phyloP scores from a whole-genome alignment of 2,329 filamentous ascomycete genomes.

The Huntiella omanensis region DNA sequence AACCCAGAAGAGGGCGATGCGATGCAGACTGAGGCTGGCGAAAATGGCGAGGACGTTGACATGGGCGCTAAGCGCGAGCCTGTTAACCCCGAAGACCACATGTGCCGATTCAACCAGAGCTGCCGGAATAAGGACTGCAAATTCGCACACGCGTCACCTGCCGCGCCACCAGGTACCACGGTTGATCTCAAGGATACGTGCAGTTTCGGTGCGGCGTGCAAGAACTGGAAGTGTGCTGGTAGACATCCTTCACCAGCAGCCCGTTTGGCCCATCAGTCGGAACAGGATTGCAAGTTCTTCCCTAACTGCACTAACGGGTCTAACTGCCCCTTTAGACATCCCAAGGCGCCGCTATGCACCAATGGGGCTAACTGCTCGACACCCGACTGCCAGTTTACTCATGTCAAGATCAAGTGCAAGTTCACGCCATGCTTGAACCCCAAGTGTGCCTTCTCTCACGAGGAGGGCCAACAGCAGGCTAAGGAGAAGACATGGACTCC shows the following conservation, averaged over 20 bases:
- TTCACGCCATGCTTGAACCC: conserved; percentile 84
- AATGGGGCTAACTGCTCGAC: conserved; percentile 79
- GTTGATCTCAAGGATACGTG: conserved; percentile 70
- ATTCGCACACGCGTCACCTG: conserved; percentile 87
- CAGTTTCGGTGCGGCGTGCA: conserved; percentile 76
- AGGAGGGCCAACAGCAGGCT: conserved; percentile 76
- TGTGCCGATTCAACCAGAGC: conserved; percentile 77
- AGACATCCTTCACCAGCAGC: conserved; percentile 84
- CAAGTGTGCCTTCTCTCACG: conserved; percentile 76
- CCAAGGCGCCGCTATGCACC: conserved; percentile 67
- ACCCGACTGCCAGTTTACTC: conserved; percentile 73
- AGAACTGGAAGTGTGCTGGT: conserved; percentile 82
- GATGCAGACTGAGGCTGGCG: conserved; percentile 17
- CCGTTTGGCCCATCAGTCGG: conserved; percentile 57
- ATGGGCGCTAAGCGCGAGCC: conserved; percentile 36
- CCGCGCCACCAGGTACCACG: conserved; percentile 55
- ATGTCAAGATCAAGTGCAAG: conserved; percentile 68
- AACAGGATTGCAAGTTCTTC: conserved; percentile 79
- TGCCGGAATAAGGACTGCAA: conserved; percentile 83
- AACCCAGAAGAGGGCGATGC: conserved; percentile 18
- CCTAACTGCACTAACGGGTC: conserved; percentile 71
- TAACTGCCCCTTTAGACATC: conserved; percentile 76
- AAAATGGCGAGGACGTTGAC: conserved; percentile 42
- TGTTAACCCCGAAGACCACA: conserved; percentile 41
- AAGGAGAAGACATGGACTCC: conserved; percentile 85